phyloP scores from a whole-genome alignment of 2,329 filamentous ascomycete genomes.

The Cladobotryum protrusum region DNA sequence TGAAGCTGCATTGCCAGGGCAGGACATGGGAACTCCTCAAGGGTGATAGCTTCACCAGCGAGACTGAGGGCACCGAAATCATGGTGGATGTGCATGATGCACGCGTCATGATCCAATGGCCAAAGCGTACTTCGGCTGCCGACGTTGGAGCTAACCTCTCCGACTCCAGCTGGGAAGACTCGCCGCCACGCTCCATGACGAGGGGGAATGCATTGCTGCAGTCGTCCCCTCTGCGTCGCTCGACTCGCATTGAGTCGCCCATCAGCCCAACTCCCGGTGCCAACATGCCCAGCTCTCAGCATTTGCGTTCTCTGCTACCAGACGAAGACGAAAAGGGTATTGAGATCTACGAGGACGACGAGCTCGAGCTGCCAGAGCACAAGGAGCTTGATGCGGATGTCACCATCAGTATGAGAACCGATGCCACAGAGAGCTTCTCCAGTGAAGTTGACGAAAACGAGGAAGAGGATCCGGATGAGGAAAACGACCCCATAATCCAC shows the following conservation, averaged over 20 bases:
- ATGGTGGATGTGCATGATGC: conserved; percentile 94
- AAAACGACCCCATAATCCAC: conserved; percentile 88
- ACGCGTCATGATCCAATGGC: conserved; percentile 86
- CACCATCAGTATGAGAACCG: conserved; percentile 44
- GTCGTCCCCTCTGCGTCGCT: conserved; percentile 54
- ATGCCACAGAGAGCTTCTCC: conserved; percentile 47
- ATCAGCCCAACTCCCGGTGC: conserved; percentile 56
- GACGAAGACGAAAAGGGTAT: conserved; percentile 40
- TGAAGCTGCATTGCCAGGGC: conserved; percentile 87
- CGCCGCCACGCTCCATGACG: conserved; percentile 36
- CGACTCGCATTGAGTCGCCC: conserved; percentile 62
- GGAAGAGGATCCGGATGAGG: conserved; percentile 69
- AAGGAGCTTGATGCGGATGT: conserved; percentile 16
- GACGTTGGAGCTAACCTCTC: conserved; percentile 46
- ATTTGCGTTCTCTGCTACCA: conserved; percentile 40
- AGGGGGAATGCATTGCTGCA: conserved; percentile 40
- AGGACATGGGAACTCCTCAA: conserved; percentile 80
- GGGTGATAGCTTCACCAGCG: conserved; percentile 82
- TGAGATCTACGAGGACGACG: conserved; percentile 67
- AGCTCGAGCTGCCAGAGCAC: conserved; percentile 34
- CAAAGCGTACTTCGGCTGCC: conserved; percentile 42
- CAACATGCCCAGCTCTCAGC: conserved; percentile 34
- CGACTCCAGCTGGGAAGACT: conserved; percentile 67
- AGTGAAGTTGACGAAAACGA: conserved; percentile 51
- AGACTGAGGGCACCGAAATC: conserved; percentile 81